phyloP scores from a whole-genome alignment of 2,329 filamentous ascomycete species.

The Colletotrichum tofieldiae region DNA sequence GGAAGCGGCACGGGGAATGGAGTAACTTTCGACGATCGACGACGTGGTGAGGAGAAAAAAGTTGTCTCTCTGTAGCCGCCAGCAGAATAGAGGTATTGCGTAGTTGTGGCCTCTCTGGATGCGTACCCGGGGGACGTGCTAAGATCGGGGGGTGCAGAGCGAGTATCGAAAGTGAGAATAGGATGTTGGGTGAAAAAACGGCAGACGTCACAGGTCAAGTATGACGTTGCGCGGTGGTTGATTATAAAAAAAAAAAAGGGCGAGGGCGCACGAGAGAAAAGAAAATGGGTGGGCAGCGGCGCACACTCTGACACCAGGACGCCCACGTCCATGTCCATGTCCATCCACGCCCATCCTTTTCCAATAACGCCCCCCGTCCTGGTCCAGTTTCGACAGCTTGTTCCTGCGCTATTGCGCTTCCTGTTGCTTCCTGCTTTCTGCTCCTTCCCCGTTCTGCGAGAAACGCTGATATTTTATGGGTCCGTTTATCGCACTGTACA shows the following conservation, averaged over 20 bases:
- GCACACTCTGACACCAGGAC: slow-evolving; percentile 42
- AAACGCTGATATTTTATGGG: slow-evolving; percentile 28
- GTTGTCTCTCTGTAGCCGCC: slow-evolving; percentile 12
- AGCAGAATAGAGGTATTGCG: slow-evolving; percentile 25
- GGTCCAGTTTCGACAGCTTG: slow-evolving; percentile 2
- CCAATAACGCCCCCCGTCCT: slow-evolving; percentile 21
- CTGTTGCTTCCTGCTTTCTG: slow-evolving; percentile 6
- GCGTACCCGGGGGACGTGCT: slow-evolving; percentile 36
- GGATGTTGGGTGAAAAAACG: slow-evolving; percentile 47
- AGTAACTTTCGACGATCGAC: slow-evolving; percentile 39
- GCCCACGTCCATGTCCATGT: slow-evolving; percentile 30
- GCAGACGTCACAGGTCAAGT: slow-evolving; percentile 60
- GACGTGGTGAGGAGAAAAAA: slow-evolving; percentile 17
- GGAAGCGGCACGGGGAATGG: slow-evolving; percentile 38
- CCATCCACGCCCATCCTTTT: slow-evolving; percentile 27
- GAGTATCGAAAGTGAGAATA: slow-evolving; percentile 40
- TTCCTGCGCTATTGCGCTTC: slow-evolving; percentile 5
- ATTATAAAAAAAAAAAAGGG: slow-evolving; percentile 43
- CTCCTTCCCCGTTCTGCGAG: slow-evolving; percentile 23
- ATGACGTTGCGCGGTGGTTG: slow-evolving; percentile 60
- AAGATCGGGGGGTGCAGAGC: slow-evolving; percentile 34
- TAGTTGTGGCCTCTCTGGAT: slow-evolving; percentile 32
- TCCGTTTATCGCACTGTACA: slow-evolving; percentile 29
- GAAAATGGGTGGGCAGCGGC: slow-evolving; percentile 48
- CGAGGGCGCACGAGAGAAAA: slow-evolving; percentile 49